Evolutionary conservation across 148 eudicot species (phyloP).

Genomic region (Talinum fruticosum): DNA sequence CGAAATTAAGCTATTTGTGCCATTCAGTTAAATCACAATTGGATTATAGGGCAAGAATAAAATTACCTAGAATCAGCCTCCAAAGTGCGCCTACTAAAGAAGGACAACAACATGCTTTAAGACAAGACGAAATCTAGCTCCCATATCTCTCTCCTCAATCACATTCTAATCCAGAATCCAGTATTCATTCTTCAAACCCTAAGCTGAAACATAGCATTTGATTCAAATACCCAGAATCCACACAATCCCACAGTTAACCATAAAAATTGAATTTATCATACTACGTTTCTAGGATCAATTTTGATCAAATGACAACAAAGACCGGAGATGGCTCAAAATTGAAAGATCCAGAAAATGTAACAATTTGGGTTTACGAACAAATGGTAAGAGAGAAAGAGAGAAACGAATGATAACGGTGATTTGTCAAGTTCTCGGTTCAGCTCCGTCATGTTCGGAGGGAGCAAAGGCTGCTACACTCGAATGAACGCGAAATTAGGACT

Average conservation of each 20-base stretch:
- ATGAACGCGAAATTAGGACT: background rate
- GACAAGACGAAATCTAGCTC: slow-evolving; percentile 37
- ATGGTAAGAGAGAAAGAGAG: background rate
- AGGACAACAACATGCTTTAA: slow-evolving; percentile 84
- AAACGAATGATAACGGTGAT: background rate
- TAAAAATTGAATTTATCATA: background rate
- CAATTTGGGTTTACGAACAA: background rate
- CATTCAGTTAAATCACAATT: too few species aligned
- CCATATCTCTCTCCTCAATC: slow-evolving; percentile 46
- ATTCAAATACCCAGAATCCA: background rate
- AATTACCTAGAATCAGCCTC: slow-evolving; percentile 87
- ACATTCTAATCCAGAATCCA: background rate
- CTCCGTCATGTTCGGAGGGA: background rate
- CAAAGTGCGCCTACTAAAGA: slow-evolving; percentile 81
- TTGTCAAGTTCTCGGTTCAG: background rate
- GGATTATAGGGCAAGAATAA: background rate
- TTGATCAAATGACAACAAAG: background rate
- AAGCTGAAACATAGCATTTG: background rate
- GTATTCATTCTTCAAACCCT: slow-evolving; percentile 3
- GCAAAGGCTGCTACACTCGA: background rate
- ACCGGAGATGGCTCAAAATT: background rate
- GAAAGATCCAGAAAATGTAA: background rate
- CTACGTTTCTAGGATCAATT: background rate
- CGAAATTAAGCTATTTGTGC: too few species aligned
- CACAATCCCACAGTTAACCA: background rate